Base-by-base conservation (phyloP, 2,329 filamentous ascomycete genomes). In the Hansfordia pulvinata region DNA sequence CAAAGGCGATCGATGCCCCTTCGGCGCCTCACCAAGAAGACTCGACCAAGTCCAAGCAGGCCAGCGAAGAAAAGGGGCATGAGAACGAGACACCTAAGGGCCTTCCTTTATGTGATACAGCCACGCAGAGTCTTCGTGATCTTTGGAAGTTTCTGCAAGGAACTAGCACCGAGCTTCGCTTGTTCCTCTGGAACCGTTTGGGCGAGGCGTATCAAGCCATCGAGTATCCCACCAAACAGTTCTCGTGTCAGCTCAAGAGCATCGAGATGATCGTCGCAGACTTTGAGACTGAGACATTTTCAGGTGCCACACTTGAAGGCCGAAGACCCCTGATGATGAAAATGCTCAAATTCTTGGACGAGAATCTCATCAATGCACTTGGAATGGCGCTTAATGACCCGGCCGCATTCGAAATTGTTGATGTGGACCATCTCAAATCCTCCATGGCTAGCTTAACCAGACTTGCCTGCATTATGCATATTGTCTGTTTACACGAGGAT, bases 111-210 rank as follows among this genome's bases (percentile, higher is more conserved):
- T 54, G 56, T 3, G 60, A 71, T 26, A 64, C 56, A 20, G 62
- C 64, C 24, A 60, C 55, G 20, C 62, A 70, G 40, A 64, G 70
- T 14, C 57, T 85, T 11, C 67, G 70, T 25, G 84, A 93, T 43
- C 73, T 98, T 46, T 78, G 80, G 54, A 82, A 81, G 30, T 96
- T 96, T 36, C 60, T 98, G 4, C 67, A 79, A 28, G 75, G 70
- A 25, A 86, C 84, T 22, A 84, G 78, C 43, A 79, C 85, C 2
- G 83, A 86, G 28, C 58, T 96, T 26, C 75, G 83, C 19, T 58
- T 96, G 2, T 85, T 90, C 36, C 61, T 98, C 2, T 98, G 90
- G 90, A 77, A 80, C 34, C 75, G 84, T 26, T 65, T 98, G n/a
- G 76, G 83, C 19, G 80, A 90, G 36, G 88, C 90, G 1, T 98